These are phyloP conservation scores for Mortierella hygrophila DNA, from an alignment of 192 early-diverging fungal species.

Conservation along the genomic window DNA sequence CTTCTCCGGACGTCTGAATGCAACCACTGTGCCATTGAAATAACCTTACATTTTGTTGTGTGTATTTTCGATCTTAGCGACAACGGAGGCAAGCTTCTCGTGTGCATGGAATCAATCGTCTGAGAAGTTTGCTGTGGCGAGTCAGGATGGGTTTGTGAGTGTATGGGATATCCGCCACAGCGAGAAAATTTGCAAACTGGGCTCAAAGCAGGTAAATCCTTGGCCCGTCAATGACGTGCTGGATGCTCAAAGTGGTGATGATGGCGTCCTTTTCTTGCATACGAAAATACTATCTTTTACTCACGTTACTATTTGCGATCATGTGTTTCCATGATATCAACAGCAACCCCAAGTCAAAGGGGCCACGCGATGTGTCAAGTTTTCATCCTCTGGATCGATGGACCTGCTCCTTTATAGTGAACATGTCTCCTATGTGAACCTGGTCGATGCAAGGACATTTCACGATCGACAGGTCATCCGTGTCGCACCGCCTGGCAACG, in stretches of 20 bases:
- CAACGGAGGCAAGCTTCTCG: constrained; percentile 91
- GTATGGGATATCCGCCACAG: constrained; percentile 93
- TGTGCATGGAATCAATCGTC: constrained; percentile 96
- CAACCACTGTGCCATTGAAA: neutral
- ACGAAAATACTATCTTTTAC: neutral
- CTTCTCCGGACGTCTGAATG: constrained; percentile 9
- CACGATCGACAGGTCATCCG: constrained; percentile 85
- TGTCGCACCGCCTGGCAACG: constrained; percentile 71
- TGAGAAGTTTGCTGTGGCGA: constrained; percentile 95
- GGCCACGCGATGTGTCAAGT: constrained; percentile 88
- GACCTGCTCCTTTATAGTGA: constrained; percentile 90
- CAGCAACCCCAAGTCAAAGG: constrained; percentile 79
- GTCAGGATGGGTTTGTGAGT: constrained; percentile 92
- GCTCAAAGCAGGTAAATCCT: constrained; percentile 72
- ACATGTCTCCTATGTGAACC: constrained; percentile 88
- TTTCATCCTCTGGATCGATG: constrained; percentile 88
- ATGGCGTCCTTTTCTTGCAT: neutral
- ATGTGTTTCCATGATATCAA: neutral
- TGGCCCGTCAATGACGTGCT: neutral
- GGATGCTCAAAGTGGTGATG: neutral
- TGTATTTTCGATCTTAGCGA: constrained; percentile 54
- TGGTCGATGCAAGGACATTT: constrained; percentile 93
- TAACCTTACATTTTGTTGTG: neutral
- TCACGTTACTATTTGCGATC: neutral
- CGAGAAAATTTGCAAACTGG: constrained; percentile 82